Conservation (phyloP, 1,284 basidiomycete species). For the Austroboletus olivaceoglutinosus region DNA sequence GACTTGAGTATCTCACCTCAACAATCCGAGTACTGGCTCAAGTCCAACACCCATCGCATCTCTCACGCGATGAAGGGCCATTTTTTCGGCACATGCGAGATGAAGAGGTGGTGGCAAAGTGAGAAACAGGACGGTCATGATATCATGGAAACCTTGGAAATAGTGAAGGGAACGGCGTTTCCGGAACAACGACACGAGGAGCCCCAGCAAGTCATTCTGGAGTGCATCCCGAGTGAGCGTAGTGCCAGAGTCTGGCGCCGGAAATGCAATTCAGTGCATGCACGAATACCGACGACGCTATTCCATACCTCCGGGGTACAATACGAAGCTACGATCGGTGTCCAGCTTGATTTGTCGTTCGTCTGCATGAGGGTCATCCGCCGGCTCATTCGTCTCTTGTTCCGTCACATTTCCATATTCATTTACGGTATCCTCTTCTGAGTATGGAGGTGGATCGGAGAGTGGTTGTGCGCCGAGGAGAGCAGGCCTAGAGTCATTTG, state of each 20-base stretch:
- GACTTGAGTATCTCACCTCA: constrained; percentile 49
- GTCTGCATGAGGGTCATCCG: constrained; percentile 56
- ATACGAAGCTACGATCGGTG: constrained; percentile 85
- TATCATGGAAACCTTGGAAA: constrained; percentile 96
- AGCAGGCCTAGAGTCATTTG: constrained; percentile 22
- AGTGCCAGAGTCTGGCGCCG: constrained; percentile 24
- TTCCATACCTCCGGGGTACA: constrained; percentile 66
- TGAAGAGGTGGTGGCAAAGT: constrained; percentile 66
- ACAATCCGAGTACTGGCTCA: constrained; percentile 80
- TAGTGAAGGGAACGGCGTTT: constrained; percentile 74
- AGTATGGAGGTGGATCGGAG: constrained; percentile 28
- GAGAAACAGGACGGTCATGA: constrained; percentile 82
- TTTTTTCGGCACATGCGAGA: constrained; percentile 59
- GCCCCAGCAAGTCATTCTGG: constrained; percentile 66
- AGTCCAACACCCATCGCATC: constrained; percentile 88
- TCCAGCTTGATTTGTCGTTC: constrained; percentile 84
- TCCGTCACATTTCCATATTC: constrained; percentile 6
- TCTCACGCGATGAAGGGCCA: constrained; percentile 80
- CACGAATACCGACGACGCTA: constrained; percentile 3
- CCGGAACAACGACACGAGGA: constrained; percentile 77
- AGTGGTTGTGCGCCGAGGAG: constrained; percentile 22
- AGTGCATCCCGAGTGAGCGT: constrained; percentile 40
- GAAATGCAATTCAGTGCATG: constrained; percentile 17
- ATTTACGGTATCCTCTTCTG: constrained; percentile 21
- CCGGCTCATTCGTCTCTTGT: constrained; percentile 6